Base-by-base conservation (phyloP, 805 yeast genomes). In the Cyberlindnera veronae region DNA sequence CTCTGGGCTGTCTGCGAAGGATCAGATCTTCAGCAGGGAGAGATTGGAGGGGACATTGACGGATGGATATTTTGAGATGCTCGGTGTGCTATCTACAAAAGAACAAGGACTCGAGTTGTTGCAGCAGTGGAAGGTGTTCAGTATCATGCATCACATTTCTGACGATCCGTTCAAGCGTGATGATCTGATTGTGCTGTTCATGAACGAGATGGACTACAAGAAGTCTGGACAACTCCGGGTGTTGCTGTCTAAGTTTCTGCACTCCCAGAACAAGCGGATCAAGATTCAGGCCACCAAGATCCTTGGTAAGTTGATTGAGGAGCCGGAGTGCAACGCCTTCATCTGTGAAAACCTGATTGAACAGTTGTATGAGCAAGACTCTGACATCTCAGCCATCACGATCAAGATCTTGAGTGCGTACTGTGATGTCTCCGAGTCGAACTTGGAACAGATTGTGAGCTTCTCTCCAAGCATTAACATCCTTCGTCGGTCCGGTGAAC, bases 121-220 rank as follows among this genome's bases (percentile, higher is more conserved):
- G 42, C 84, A 79, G 36, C 79, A 84, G 46, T 86, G 95, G 93
- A 84, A 89, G 51, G 72, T 91, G 44, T 86, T 87, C 62, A 89
- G 82, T 42, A 79, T 86, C 62, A 68, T 89, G 38, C 81, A 84
- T 51, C 86, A 86, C 51, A 74, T 89, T 39, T 69, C 84, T 14
- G 72, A 72, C 44, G 72, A 72, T 27, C 65, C 72, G 5, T 68
- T 75, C 11, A 59, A 68, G 27, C 66, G 84, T 23, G 78, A 80
- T 37, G 80, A 76, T 49, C 62, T 87, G 31, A 64, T 84, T 11
- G 62, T 73, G 22, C 54, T 76, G 6, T 69, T 86, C 10, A 65
- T 91, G 39, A 73, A 75, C 26, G 77, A 78, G 36, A 63, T 90
- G 57, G 81, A 81, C 47, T 79, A 78, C 49, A 63, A 69, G 4